Evolutionary conservation across 2,329 filamentous ascomycete genomes (phyloP), one percentile per base, ranked within the genome.

Genomic region (Tolypocladium sp.): DNA sequence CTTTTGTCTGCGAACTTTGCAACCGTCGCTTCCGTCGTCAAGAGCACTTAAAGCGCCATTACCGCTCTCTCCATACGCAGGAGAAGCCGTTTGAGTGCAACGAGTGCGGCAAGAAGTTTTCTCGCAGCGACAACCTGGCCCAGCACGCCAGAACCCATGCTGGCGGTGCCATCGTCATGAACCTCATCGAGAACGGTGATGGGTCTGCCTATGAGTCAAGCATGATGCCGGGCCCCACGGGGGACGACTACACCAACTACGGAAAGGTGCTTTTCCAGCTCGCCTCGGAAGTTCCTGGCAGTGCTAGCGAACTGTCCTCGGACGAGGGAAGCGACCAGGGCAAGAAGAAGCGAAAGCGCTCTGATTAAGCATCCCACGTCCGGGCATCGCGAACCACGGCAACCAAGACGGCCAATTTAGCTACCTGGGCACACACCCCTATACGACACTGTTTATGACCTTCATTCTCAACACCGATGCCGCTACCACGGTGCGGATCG

Each of bases 41-140:
- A 77, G 94, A 99, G 76, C 94, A 99, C 71, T 85, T 99, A 61
- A 99, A 99, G 86, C 90, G 94, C 63, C 94, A 99, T 81, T 96
- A 96, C 82, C 88, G 94, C 67, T 97, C 94, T 60, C 91, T 99
- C 55, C 94, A 99, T 82, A 99, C 94, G 1, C 89, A 96, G 71
- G 94, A 97, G 73, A 99, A 97, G 86, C 94, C 94, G 6, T 99
- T 97, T 69, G 91, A 96, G 78, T 99, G 94, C 82, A 85, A 87
- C 65, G 93, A 99, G 78, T 99, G 94, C 70, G 93, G 94, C 68
- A 99, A 99, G 88, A 97, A 96, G 81, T 99, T 97, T 79, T 97
- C 93, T 25, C 89, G 94, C 68, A 96, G 91, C 67, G 94, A 99
- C 78, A 99, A 99, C 80, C 84, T 99, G 20, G 90, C 92, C 30